Evolutionary conservation across 2,329 filamentous ascomycete species (phyloP), one percentile per base, ranked within the genome.

Genomic region (Seiridium cupressi): DNA sequence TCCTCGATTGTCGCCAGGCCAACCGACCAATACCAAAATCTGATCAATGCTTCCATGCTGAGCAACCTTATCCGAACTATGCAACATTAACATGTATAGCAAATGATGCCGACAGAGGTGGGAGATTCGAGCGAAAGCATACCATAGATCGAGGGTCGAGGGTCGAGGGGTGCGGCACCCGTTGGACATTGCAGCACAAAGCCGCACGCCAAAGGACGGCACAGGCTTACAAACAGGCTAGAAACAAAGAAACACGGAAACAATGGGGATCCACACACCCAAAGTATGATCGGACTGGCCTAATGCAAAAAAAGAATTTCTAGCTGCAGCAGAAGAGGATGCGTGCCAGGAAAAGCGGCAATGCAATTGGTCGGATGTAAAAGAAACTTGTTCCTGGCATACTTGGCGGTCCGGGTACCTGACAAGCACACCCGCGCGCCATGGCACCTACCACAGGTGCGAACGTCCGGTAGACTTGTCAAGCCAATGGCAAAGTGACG

Each of bases 341-440:
- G 60, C 48, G 51, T 58, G 59, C 38, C 38, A 53, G 63, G 64
- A 54, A 60, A 62, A 56, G 59, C 44, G 49, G 18, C 18, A 26
- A 51, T 55, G 51, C 62, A 60, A 76, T 76, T 77, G 75, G 76
- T 51, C 65, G 57, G 61, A 46, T 57, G 38, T 57, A 11, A 18
- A 35, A 44, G 35, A 13, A 51, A 58, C 55, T 51, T 44, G 55
- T 58, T 58, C 55, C 55, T 58, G 55, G 42, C 55, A 44, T 64
- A 59, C 51, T 66, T 65, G 64, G 61, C 64, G 73, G 73, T 66
- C 72, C 54, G 74, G 74, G 76, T 78, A 73, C 76, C 76, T 78
- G 74, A 71, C 74, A 74, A 69, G 38, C 35, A 44, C 26, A 34
- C 40, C 51, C 47, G 36, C 36, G 26, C 32, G 51, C 51, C 36